A percentile compares a stretch with the other conserved stretches of the same genome.
Evolutionary conservation across 2,329 filamentous ascomycete genomes (phyloP).

Genomic region (Curvularia lunata): DNA sequence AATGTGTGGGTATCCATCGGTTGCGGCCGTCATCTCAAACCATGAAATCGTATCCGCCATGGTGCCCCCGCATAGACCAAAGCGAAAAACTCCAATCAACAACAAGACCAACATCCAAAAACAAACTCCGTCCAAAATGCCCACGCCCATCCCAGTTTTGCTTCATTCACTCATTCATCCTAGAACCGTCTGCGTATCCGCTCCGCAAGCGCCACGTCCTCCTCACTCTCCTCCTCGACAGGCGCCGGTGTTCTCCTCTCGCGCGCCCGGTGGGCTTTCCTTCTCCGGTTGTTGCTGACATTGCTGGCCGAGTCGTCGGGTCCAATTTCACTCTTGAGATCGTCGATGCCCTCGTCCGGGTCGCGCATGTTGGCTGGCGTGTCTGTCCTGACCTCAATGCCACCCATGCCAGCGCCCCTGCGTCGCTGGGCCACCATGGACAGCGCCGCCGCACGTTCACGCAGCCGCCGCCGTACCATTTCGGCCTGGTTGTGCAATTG

Average conservation of each 20-base stretch:
- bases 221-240: slow-evolving; percentile 63
- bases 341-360: slow-evolving; percentile 48
- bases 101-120: background rate
- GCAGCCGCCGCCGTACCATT: slow-evolving; percentile 75
- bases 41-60: slow-evolving; percentile 25
- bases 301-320: slow-evolving; percentile 84
- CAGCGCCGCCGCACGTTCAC: slow-evolving; percentile 82
- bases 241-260: slow-evolving; percentile 74
- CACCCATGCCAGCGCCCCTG: slow-evolving; percentile 55
- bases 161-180: slow-evolving; percentile 1
- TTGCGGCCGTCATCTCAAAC: slow-evolving; percentile 29
- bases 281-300: slow-evolving; percentile 72
- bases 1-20: slow-evolving; percentile 37
- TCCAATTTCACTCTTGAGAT: slow-evolving; percentile 61
- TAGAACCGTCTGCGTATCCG: slow-evolving; percentile 38
- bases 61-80: slow-evolving; percentile 6
- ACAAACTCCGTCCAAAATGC: slow-evolving; percentile 17
- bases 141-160: background rate
- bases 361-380: slow-evolving; percentile 53
- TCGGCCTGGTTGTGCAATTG: slow-evolving; percentile 86
- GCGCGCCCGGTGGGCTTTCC: slow-evolving; percentile 70
- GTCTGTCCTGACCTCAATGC: slow-evolving; percentile 55
- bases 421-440: slow-evolving; percentile 66
- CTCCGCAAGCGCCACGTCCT: slow-evolving; percentile 34
- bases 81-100: slow-evolving; percentile 8